Conservation (phyloP, 768 basidiomycete species). For the Mrakia blollopis region DNA sequence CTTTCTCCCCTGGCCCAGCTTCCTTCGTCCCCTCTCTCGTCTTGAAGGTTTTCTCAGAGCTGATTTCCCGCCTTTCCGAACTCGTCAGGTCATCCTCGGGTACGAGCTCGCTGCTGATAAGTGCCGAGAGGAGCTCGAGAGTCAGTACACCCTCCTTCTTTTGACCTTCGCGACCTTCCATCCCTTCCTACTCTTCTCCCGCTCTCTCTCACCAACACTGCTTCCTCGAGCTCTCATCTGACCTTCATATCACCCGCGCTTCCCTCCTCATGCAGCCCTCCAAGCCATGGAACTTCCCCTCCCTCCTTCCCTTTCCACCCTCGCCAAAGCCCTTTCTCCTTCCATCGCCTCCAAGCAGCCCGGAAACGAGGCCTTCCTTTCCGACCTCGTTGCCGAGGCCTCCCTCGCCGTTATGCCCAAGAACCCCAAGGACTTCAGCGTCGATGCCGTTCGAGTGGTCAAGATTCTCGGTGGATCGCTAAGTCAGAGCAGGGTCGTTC, state of each 20-base stretch:
- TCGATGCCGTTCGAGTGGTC: constrained; percentile 95
- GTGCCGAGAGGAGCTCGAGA: constrained; percentile 79
- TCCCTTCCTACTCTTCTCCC: constrained; percentile 33
- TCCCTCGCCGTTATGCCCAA: constrained; percentile 78
- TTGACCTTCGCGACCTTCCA: constrained; percentile 35
- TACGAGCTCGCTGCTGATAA: constrained; percentile 86
- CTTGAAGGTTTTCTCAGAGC: background rate
- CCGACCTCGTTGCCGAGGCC: constrained; percentile 84
- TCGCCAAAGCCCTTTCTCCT: constrained; percentile 74
- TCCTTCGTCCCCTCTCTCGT: background rate
- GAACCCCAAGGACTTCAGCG: constrained; percentile 71
- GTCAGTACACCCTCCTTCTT: constrained; percentile 52
- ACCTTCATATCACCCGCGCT: background rate
- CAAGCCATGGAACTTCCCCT: constrained; percentile 64
- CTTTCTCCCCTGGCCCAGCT: too few species aligned
- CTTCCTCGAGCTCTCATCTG: background rate
- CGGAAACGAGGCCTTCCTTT: constrained; percentile 77
- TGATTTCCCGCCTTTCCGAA: background rate
- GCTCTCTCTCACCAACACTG: background rate
- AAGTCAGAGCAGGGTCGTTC: constrained; percentile 76
- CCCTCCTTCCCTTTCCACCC: constrained; percentile 64
- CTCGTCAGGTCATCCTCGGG: constrained; percentile 65
- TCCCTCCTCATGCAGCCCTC: constrained; percentile 52
- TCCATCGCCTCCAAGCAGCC: constrained; percentile 97
- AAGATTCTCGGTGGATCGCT: constrained; percentile 96